Conservation (phyloP, 441 rosid species). For the Viola pubescens region DNA sequence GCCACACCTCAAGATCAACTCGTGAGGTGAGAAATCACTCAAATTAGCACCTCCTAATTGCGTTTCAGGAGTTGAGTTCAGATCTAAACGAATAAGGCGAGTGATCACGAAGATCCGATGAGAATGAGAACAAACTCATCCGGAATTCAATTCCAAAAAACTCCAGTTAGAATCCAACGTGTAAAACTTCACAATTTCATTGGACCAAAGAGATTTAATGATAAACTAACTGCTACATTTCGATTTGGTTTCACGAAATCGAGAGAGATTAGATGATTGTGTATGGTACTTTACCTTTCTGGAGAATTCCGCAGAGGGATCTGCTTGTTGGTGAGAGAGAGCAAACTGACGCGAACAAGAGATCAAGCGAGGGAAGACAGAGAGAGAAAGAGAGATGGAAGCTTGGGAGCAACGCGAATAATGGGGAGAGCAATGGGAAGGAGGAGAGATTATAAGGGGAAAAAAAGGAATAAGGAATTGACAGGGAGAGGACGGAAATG, state of each 20-base stretch:
- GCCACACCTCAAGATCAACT: not conserved
- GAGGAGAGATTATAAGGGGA: not conserved
- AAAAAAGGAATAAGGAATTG: constrained; percentile 14
- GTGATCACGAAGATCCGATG: too few relatives aligned
- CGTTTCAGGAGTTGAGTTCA: too few relatives aligned
- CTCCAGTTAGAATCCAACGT: too few relatives aligned
- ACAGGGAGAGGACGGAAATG: not conserved
- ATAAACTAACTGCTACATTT: too few relatives aligned
- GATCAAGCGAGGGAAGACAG: not conserved
- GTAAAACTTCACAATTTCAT: too few relatives aligned
- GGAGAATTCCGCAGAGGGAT: constrained; percentile 28
- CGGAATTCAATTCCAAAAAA: too few relatives aligned
- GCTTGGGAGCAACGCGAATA: constrained; percentile 27
- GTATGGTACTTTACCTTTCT: constrained; percentile 12
- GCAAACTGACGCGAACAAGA: not conserved
- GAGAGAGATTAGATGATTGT: not conserved
- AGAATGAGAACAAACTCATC: too few relatives aligned
- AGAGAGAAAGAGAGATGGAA: not conserved
- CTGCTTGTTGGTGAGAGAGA: constrained; percentile 2
- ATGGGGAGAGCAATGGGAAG: not conserved
- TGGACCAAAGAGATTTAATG: too few relatives aligned
- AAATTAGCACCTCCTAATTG: too few relatives aligned
- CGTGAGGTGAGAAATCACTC: not conserved
- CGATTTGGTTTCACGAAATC: not conserved
- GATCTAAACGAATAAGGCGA: too few relatives aligned